A percentile compares a stretch with the other conserved stretches of the same genome.
Evolutionary conservation across 2,329 filamentous ascomycete genomes (phyloP).

Genomic region (Clonostachys byssicola): DNA sequence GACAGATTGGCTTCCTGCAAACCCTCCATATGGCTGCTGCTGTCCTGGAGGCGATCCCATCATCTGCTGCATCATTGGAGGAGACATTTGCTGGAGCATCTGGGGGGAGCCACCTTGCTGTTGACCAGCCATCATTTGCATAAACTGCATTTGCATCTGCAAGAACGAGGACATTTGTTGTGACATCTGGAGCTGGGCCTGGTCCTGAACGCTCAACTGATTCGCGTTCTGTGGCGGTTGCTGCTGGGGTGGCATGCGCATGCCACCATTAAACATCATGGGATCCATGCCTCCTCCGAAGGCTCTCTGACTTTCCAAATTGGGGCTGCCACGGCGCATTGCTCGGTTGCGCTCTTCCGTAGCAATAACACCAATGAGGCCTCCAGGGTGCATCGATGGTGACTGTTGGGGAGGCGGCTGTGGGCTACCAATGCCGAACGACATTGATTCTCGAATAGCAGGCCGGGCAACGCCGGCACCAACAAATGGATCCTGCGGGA

Average conservation of each 20-base stretch:
- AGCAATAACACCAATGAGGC: conserved; percentile 84
- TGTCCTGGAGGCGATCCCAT: conserved; percentile 8
- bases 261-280: conserved; percentile 30
- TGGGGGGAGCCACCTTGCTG: conserved; percentile 19
- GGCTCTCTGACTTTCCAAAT: conserved; percentile 47
- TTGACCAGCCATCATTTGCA: conserved; percentile 68
- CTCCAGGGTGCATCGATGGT: conserved; percentile 58
- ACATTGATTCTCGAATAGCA: conserved; percentile 69
- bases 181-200: conserved; percentile 74
- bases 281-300: conserved; percentile 40
- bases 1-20: conserved; percentile 31
- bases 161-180: conserved; percentile 85
- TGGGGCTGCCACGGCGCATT: conserved; percentile 74
- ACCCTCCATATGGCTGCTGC: conserved; percentile 15
- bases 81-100: conserved; percentile 19
- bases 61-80: conserved; percentile 9
- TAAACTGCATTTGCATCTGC: conserved; percentile 94
- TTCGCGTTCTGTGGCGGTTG: conserved; percentile 32
- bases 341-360: conserved; percentile 77
- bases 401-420: conserved; percentile 27
- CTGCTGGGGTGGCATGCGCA: conserved; percentile 9
- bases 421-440: conserved; percentile 55
- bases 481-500: conserved; percentile 82
- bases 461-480: conserved; percentile 73
- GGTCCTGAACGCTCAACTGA: conserved; percentile 56